A percentile compares a stretch with the other conserved stretches of the same genome.
Evolutionary conservation across 441 rosid genomes (phyloP).

Genomic region (Adansonia rubrostipa): DNA sequence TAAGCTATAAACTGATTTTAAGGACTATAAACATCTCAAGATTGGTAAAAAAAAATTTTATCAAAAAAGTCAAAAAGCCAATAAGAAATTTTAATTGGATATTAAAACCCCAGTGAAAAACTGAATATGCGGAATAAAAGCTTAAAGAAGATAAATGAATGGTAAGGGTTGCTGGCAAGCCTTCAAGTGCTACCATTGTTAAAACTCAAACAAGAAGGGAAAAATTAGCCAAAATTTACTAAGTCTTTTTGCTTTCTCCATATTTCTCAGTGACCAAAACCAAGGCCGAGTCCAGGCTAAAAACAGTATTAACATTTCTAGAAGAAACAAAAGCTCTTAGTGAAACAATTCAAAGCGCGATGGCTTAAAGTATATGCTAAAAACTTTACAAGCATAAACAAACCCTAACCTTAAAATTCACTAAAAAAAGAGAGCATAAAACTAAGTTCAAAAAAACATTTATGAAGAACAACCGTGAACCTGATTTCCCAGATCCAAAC

Average conservation of each 20-base stretch:
- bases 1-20: neutral
- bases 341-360: neutral
- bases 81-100: neutral
- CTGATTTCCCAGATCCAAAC: slow-evolving; percentile 27
- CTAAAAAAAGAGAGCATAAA: neutral
- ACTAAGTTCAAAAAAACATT: neutral
- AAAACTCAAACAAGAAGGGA: neutral
- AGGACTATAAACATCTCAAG: neutral
- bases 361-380: neutral
- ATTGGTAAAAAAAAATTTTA: too few relatives aligned
- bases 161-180: neutral
- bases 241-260: neutral
- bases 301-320: neutral
- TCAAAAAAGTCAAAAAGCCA: neutral
- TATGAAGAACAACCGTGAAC: neutral
- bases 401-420: slow-evolving; percentile 12
- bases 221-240: slow-evolving; percentile 5
- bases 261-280: neutral
- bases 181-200: neutral
- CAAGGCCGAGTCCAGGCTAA: neutral
- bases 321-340: neutral
- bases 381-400: neutral
- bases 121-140: neutral
- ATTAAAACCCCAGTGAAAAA: neutral
- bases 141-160: neutral